A percentile compares a stretch with the other conserved stretches of the same genome.
Conservation (phyloP, 2,329 filamentous ascomycete species). For the Talaromyces sp. region DNA sequence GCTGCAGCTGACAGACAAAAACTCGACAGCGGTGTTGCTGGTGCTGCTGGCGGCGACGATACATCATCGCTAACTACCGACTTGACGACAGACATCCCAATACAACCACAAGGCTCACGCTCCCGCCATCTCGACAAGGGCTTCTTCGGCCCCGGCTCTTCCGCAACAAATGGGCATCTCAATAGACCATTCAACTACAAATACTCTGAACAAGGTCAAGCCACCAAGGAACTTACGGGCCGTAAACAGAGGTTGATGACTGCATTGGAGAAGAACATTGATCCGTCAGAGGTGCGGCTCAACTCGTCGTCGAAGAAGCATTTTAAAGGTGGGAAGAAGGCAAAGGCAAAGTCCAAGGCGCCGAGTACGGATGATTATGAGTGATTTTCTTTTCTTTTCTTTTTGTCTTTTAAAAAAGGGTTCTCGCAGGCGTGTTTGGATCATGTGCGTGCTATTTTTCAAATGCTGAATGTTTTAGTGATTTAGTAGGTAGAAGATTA, state of each 20-base stretch:
- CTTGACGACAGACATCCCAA: conserved; percentile 30
- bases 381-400: not conserved
- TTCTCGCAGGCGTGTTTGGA: not conserved
- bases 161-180: conserved; percentile 60
- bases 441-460: not conserved
- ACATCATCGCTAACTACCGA: not conserved
- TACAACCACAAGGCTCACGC: conserved; percentile 59
- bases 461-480: not conserved
- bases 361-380: conserved; percentile 10
- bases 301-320: conserved; percentile 77
- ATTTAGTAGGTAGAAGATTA: not conserved
- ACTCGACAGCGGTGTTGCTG: conserved; percentile 1
- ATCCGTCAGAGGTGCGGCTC: conserved; percentile 64
- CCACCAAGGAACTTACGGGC: conserved; percentile 71
- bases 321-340: conserved; percentile 39
- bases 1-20: conserved; percentile 42
- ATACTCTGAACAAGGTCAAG: conserved; percentile 77
- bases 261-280: conserved; percentile 78
- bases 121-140: conserved; percentile 73
- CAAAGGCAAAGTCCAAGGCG: conserved; percentile 24
- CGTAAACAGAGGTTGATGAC: conserved; percentile 75
- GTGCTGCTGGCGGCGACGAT: conserved; percentile 12
- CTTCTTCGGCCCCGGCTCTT: conserved; percentile 71
- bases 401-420: not conserved
- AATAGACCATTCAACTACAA: conserved; percentile 83